These are phyloP conservation scores for Detonula confervacea DNA, from an alignment of 352 stramenopile species.

Conservation along the genomic window DNA sequence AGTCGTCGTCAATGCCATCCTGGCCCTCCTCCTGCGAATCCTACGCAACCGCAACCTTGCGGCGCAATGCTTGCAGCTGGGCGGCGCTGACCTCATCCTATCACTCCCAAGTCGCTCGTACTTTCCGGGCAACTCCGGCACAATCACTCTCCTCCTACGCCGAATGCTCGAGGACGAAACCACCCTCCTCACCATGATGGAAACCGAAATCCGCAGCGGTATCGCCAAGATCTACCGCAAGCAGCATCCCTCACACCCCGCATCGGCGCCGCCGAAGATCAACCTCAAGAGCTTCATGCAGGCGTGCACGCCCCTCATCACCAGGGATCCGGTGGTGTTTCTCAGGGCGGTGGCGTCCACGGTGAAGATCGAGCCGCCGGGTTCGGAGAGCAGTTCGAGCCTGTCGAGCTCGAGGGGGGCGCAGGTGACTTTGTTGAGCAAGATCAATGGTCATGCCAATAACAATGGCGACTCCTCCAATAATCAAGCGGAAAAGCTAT, in stretches of 20 bases:
- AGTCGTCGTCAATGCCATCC: slow-evolving; percentile 63
- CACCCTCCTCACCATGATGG: slow-evolving; percentile 82
- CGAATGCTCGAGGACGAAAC: slow-evolving; percentile 82
- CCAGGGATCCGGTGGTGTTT: slow-evolving; percentile 76
- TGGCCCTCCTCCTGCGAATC: slow-evolving; percentile 74
- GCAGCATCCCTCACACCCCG: slow-evolving; percentile 44
- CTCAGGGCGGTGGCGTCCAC: slow-evolving; percentile 76
- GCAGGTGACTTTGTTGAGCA: slow-evolving; percentile 28
- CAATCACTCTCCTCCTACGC: slow-evolving; percentile 77
- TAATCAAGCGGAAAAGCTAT: slow-evolving; percentile 50
- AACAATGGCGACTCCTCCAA: slow-evolving; percentile 22
- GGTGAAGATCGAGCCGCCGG: slow-evolving; percentile 62
- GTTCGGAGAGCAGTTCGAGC: slow-evolving; percentile 42
- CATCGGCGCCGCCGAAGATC: slow-evolving; percentile 38
- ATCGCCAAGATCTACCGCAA: slow-evolving; percentile 70
- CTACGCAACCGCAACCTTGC: slow-evolving; percentile 70
- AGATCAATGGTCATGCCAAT: slow-evolving; percentile 15
- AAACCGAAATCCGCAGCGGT: slow-evolving; percentile 78
- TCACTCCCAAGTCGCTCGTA: slow-evolving; percentile 52
- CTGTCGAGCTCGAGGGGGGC: slow-evolving; percentile 41
- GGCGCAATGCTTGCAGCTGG: slow-evolving; percentile 68
- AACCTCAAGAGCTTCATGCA: slow-evolving; percentile 75
- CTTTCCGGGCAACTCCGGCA: slow-evolving; percentile 67
- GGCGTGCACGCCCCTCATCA: slow-evolving; percentile 71
- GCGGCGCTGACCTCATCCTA: slow-evolving; percentile 78